phyloP scores from a whole-genome alignment of 129 eudicot genomes.

The Artemisia argyi region DNA sequence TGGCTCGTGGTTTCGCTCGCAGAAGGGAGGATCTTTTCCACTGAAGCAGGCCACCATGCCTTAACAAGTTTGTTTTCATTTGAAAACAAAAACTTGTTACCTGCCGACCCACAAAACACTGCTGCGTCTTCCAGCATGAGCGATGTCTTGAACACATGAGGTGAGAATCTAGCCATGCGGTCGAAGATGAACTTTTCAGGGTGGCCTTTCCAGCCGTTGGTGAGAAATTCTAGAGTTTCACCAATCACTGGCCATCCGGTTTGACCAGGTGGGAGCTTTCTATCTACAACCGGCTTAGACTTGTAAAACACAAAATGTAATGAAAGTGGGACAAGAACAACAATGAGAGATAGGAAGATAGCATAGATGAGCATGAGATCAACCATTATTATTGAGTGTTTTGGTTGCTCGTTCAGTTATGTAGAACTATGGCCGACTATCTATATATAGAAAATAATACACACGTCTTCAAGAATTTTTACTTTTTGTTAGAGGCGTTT shows the following conservation, averaged over 20 bases:
- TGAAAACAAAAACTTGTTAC: slow-evolving; percentile 52
- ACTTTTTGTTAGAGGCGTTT: no score
- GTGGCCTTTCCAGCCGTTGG: slow-evolving; percentile 13
- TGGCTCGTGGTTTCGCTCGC: slow-evolving; percentile 31
- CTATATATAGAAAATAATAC: not conserved
- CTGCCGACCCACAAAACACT: slow-evolving; percentile 1
- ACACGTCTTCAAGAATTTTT: no score
- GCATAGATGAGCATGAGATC: no score
- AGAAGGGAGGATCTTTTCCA: slow-evolving; percentile 44
- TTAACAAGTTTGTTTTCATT: slow-evolving; percentile 53
- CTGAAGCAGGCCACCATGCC: slow-evolving; percentile 42
- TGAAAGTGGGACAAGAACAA: no score
- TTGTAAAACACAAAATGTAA: not conserved
- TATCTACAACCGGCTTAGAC: not conserved
- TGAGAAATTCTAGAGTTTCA: slow-evolving; percentile 3
- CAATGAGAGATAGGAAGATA: no score
- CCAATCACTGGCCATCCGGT: slow-evolving; percentile 10
- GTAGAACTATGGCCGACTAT: not conserved
- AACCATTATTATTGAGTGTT: no score
- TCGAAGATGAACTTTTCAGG: slow-evolving; percentile 17
- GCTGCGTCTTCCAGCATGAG: slow-evolving; percentile 1
- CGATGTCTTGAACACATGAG: slow-evolving; percentile 5
- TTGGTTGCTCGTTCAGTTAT: no score
- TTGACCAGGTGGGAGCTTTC: slow-evolving; percentile 10
- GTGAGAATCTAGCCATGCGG: slow-evolving; percentile 11